Conservation (phyloP, 306 rosid genomes). For the Vachellia pachyceras region DNA sequence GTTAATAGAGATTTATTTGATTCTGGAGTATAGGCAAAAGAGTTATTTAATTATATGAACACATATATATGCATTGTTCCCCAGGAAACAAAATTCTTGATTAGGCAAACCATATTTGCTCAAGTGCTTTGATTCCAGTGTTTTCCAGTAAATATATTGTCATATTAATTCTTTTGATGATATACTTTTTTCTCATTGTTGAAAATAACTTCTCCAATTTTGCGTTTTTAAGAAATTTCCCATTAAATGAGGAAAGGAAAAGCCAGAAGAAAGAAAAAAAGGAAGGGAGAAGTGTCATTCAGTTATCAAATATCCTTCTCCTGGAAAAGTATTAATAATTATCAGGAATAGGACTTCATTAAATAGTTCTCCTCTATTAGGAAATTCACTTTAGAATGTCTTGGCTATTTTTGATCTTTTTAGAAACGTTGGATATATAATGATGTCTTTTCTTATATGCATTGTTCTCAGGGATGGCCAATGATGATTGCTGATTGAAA, state of each 20-base stretch:
- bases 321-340: slow-evolving; percentile 19
- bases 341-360: no score
- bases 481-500: neutral
- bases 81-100: neutral
- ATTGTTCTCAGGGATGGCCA: neutral
- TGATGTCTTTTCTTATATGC: slow-evolving; percentile 4
- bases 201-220: neutral
- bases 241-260: neutral
- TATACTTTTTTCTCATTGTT: neutral
- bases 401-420: neutral
- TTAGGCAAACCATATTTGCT: neutral
- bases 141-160: neutral
- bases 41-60: neutral
- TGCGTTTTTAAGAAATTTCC: slow-evolving; percentile 13
- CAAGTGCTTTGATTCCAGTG: neutral
- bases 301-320: neutral
- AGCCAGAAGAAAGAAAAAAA: neutral
- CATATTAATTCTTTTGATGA: neutral
- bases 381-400: neutral
- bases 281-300: neutral
- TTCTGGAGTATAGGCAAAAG: neutral
- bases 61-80: neutral
- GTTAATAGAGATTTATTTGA: neutral
- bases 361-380: slow-evolving; percentile 5
- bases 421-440: neutral